Conservation (phyloP, 225 moss, liverwort and hornwort species). For the Asterella californica region DNA sequence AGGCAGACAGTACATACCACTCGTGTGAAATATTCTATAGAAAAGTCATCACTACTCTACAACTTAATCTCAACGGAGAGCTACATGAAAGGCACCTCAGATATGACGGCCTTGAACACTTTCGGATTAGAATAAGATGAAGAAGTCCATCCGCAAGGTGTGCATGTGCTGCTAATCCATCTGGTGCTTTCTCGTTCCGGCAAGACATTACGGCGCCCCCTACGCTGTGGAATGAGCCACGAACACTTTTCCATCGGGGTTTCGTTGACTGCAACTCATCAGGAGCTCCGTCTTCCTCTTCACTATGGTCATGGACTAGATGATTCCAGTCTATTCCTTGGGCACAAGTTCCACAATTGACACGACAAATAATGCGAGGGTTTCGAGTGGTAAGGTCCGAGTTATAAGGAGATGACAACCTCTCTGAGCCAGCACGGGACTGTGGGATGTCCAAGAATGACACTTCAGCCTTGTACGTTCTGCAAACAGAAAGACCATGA, state of each 20-base stretch:
- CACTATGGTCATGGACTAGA: constrained; percentile 46
- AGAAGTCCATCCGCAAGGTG: constrained; percentile 94
- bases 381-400: not conserved
- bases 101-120: constrained; percentile 75
- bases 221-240: constrained; percentile 72
- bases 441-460: constrained; percentile 74
- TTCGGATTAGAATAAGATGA: constrained; percentile 83
- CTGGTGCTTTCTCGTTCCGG: constrained; percentile 92
- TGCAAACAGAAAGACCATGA: constrained; percentile 28
- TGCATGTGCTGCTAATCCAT: constrained; percentile 82
- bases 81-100: constrained; percentile 55
- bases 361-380: constrained; percentile 49
- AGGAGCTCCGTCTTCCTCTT: constrained; percentile 38
- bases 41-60: too few species aligned
- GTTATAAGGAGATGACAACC: not conserved
- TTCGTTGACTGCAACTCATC: constrained; percentile 25
- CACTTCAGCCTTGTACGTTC: constrained; percentile 83
- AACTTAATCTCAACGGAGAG: not conserved
- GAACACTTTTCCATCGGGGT: constrained; percentile 65
- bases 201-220: constrained; percentile 98
- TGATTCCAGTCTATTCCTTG: constrained; percentile 67
- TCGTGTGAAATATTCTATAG: not conserved
- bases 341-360: constrained; percentile 84
- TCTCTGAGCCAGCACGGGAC: constrained; percentile 15
- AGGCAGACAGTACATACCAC: not conserved